Evolutionary conservation across 2,329 filamentous ascomycete genomes (phyloP), one percentile per base, ranked within the genome.

Genomic region (Penicillium vulpinum): DNA sequence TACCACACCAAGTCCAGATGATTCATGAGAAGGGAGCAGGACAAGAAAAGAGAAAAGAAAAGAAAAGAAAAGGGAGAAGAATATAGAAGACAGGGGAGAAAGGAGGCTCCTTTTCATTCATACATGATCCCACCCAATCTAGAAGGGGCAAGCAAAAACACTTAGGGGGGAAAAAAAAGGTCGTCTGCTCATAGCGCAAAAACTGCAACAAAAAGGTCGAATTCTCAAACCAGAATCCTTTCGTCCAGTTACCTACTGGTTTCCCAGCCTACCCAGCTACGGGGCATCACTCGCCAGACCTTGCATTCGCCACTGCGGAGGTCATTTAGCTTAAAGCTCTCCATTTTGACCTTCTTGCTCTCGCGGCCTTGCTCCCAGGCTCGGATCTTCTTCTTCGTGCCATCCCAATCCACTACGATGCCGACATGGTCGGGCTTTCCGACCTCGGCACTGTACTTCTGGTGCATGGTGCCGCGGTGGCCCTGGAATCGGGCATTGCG

Each of bases 311-410:
- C 94, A 74, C 89, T 93, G 71, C 91, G 84, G 73, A 99, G 71
- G 77, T 99, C 94, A 43, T 92, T 92, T 59, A 99, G 83, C 78
- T 92, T 90, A 78, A 93, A 97, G 77, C 92, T 96, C 80, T 97
- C 93, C 59, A 91, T 80, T 79, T 95, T 94, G 53, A 95, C 88
- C 80, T 97, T 97, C 75, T 89, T 93, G 73, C 87, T 92, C 79
- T 97, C 93, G 15, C 93, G 81, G 0, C 93, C 93, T 73, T 99
- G 94, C 75, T 97, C 94, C 90, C 91, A 97, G 2, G 88, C 92
- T 28, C 92, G 81, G 26, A 99, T 88, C 82, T 97, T 97, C 83
- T 96, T 96, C 84, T 97, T 96, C 39, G 91, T 96, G 3, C 94
- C 94, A 73, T 99, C 94, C 94, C 94, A 99, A 73, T 99, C 94